phyloP scores from a whole-genome alignment of 2,329 filamentous ascomycete species.

The Ophiostoma novo-ulmi region DNA sequence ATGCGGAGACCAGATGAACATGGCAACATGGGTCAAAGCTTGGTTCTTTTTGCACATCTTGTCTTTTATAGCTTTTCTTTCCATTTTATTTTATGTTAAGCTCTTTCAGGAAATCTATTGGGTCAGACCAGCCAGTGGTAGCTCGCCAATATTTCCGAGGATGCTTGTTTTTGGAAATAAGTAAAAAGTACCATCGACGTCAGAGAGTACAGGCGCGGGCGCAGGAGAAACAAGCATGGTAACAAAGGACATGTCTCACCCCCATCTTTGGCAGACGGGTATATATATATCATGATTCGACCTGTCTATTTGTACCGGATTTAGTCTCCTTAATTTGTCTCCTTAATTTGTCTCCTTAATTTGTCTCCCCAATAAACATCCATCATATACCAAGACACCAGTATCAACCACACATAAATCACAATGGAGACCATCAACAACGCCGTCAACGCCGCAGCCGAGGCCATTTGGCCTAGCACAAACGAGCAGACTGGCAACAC shows the following conservation, averaged over 20 bases:
- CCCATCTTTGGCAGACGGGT: background rate
- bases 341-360: no score
- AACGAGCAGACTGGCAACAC: conserved; percentile 32
- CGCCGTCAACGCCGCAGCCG: conserved; percentile 46
- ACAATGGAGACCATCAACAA: conserved; percentile 61
- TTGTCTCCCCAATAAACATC: no score
- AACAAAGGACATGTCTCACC: conserved; percentile 1
- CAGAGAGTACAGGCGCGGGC: background rate
- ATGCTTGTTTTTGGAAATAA: background rate
- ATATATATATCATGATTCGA: background rate
- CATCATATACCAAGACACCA: background rate
- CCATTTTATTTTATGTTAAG: background rate
- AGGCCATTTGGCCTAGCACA: conserved; percentile 45
- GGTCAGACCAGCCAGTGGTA: background rate
- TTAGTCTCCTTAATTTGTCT: no score
- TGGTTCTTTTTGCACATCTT: background rate
- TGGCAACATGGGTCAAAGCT: background rate
- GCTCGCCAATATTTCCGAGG: background rate
- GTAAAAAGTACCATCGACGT: conserved; percentile 14
- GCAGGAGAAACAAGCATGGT: background rate
- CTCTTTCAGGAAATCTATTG: background rate
- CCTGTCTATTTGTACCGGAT: no score
- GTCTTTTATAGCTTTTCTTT: background rate
- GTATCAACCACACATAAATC: background rate
- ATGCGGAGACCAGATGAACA: conserved; percentile 1